Evolutionary conservation across 805 yeast species (phyloP).

Genomic region (Kurtzmaniella cleridarum): DNA sequence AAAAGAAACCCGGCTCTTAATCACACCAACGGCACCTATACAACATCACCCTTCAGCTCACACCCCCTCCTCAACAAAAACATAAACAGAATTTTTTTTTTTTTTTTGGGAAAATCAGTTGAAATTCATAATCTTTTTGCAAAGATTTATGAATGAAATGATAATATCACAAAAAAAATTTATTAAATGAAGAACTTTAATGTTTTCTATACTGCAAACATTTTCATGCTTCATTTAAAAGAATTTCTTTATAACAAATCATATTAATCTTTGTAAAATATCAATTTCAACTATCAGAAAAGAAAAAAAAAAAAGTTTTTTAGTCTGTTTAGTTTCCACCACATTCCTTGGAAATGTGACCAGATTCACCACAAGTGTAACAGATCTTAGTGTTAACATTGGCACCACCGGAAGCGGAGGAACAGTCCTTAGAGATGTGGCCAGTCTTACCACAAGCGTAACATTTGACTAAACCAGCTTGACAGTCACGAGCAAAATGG

Average conservation of each 20-base stretch:
- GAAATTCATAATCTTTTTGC: constrained; percentile 3
- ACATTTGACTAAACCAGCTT: constrained; percentile 67
- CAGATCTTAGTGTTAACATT: constrained; percentile 50
- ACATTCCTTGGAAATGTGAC: constrained; percentile 87
- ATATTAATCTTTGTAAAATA: background rate
- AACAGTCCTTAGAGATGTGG: constrained; percentile 83
- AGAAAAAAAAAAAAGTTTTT: no score
- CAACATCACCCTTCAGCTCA: background rate
- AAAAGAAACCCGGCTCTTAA: constrained; percentile 6
- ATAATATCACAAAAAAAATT: background rate
- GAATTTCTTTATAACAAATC: background rate
- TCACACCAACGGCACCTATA: constrained; percentile 2
- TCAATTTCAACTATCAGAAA: constrained; percentile 1
- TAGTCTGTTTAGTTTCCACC: constrained; percentile 6
- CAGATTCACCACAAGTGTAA: constrained; percentile 71
- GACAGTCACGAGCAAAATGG: constrained; percentile 90
- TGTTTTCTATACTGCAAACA: no score
- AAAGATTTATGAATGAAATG: no score
- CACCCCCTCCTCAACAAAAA: constrained; percentile 3
- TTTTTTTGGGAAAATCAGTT: background rate
- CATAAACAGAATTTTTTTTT: constrained; percentile 1
- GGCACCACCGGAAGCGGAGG: constrained; percentile 47
- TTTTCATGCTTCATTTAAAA: background rate
- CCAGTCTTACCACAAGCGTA: constrained; percentile 91
- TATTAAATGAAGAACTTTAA: background rate